These are phyloP conservation scores for Phaseolus lunatus DNA, from an alignment of 306 rosid species.

Conservation along the genomic window DNA sequence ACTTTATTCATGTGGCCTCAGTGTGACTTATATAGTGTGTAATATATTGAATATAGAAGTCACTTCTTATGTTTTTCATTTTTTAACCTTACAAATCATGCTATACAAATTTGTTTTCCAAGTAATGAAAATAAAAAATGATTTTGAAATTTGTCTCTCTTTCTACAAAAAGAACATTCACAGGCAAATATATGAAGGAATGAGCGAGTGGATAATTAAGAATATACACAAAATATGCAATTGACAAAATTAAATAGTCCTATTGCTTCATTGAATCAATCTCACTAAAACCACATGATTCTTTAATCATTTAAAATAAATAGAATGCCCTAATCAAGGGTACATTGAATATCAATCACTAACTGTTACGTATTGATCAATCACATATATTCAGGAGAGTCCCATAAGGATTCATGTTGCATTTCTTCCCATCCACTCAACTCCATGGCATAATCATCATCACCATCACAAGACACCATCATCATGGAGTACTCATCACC, in stretches of 20 bases:
- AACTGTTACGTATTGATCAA: not conserved
- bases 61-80: too few relatives aligned
- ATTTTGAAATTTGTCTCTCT: too few relatives aligned
- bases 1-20: too few relatives aligned
- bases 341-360: not conserved
- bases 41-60: too few relatives aligned
- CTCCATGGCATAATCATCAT: slow-evolving; percentile 10
- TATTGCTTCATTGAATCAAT: slow-evolving; percentile 38
- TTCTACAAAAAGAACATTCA: too few relatives aligned
- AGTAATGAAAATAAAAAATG: too few relatives aligned
- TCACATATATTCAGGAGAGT: slow-evolving; percentile 29
- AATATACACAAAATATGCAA: not conserved
- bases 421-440: slow-evolving; percentile 58
- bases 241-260: not conserved
- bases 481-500: slow-evolving; percentile 47
- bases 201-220: slow-evolving; percentile 11
- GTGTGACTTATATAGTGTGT: too few relatives aligned
- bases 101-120: too few relatives aligned
- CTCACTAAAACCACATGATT: slow-evolving; percentile 14
- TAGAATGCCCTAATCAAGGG: slow-evolving; percentile 11
- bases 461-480: slow-evolving; percentile 11
- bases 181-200: too few relatives aligned
- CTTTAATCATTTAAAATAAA: not conserved
- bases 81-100: too few relatives aligned
- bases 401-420: slow-evolving; percentile 65